Evolutionary conservation across 352 stramenopile genomes (phyloP).

Genomic region (Phytophthora megakarya): DNA sequence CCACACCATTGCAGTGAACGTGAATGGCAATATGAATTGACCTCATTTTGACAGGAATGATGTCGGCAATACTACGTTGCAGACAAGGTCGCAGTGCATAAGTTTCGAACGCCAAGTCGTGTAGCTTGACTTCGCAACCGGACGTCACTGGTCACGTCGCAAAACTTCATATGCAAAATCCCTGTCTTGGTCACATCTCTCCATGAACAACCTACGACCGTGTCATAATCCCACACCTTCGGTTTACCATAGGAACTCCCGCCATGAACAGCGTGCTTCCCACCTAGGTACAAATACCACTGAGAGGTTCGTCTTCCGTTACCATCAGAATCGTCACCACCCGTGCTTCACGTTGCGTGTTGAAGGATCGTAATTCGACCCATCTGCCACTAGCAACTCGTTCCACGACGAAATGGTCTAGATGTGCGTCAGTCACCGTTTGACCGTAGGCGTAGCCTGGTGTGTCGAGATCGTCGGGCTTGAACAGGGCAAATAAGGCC

Average conservation of each 20-base stretch:
- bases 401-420: no score
- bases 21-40: neutral
- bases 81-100: slow-evolving; percentile 11
- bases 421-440: neutral
- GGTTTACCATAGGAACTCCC: slow-evolving; percentile 5
- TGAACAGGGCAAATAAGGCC: no score
- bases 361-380: neutral
- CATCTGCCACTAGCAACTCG: slow-evolving; percentile 5
- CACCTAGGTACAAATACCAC: slow-evolving; percentile 17
- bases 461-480: no score
- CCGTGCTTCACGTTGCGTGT: no score
- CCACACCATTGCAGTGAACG: slow-evolving; percentile 15
- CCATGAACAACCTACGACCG: slow-evolving; percentile 9
- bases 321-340: neutral
- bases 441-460: slow-evolving; percentile 6
- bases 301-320: slow-evolving; percentile 10
- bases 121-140: neutral
- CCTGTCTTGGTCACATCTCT: neutral
- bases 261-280: slow-evolving; percentile 5
- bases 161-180: slow-evolving; percentile 11
- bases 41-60: slow-evolving; percentile 21
- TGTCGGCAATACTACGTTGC: neutral
- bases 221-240: slow-evolving; percentile 20
- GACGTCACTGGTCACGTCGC: neutral
- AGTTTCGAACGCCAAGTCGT: slow-evolving; percentile 7